phyloP scores from a whole-genome alignment of 805 yeast species.

The Suhomyces tanzawaensis region DNA sequence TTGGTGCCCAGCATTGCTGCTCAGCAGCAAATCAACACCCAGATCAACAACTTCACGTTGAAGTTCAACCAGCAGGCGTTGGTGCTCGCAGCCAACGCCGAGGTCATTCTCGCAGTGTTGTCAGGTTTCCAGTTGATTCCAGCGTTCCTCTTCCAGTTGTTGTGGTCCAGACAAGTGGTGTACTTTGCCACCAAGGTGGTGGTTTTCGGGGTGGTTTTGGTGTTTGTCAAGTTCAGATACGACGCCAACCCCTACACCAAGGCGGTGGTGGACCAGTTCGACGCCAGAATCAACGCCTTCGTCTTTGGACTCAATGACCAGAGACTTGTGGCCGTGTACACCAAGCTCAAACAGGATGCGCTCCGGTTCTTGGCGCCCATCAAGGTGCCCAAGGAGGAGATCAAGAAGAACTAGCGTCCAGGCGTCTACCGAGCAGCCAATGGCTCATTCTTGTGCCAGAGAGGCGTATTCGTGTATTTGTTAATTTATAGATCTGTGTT shows the following conservation, averaged over 20 bases:
- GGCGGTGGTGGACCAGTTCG: constrained; percentile 45
- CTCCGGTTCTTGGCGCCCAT: constrained; percentile 22
- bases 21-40: constrained; percentile 28
- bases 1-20: constrained; percentile 31
- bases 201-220: constrained; percentile 29
- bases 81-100: constrained; percentile 37
- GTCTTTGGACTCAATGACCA: constrained; percentile 13
- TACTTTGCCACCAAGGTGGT: constrained; percentile 33
- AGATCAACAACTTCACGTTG: constrained; percentile 29
- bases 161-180: constrained; percentile 21
- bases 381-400: constrained; percentile 17
- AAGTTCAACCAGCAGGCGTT: constrained; percentile 37
- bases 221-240: constrained; percentile 36
- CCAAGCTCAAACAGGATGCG: constrained; percentile 16
- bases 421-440: too few relatives aligned
- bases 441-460: too few relatives aligned
- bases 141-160: constrained; percentile 18
- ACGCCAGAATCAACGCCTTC: constrained; percentile 34
- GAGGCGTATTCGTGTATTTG: too few relatives aligned
- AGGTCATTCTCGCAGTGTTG: constrained; percentile 25
- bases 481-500: too few relatives aligned
- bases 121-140: constrained; percentile 27
- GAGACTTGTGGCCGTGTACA: constrained; percentile 16
- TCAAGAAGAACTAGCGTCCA: constrained; percentile 6
- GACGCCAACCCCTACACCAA: constrained; percentile 32